Base-by-base conservation (phyloP, 805 yeast species). In the Kodamaea kakaduensis region DNA sequence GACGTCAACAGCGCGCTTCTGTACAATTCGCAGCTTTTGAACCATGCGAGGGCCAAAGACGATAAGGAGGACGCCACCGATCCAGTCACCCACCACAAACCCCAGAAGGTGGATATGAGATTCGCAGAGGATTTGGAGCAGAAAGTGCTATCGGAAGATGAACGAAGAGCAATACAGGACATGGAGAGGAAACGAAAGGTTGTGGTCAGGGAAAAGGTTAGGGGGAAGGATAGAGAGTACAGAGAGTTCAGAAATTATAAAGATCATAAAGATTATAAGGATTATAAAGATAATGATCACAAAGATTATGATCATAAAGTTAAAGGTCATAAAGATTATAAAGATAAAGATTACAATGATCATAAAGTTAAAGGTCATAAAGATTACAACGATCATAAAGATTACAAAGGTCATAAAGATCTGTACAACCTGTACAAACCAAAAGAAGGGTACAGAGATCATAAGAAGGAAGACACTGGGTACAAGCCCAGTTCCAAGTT, bases 1-100 rank as follows among this genome's bases (percentile, higher is more conserved):
- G 46, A 43, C 26, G 33, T 44, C 6, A 37, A 38, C 4, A 29
- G 37, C 8, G 47, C 45, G 8, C 28, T 44, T 17, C 38, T 36
- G 30, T 29, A 31, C 8, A 28, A 43, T 4, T 34, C 38, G 8
- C 28, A 30, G 15, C 22, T 44, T 5, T 29, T 39, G 28, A 28
- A 37, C n/a, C 34, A 38, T 12, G 36, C 34, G 15, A 29, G 28
- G 27, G 36, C 31, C 17, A 34, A 31, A 4, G 38, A 34, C 9
- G 13, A 23, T 7, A 25, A 30, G 9, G 34, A 19, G 20, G 45
- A 42, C 8, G 9, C n/a, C 10, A 37, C 37, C 6, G 29, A 22
- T 10, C 18, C 25, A 9, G 31, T 18, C 10, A 31, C 34, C n/a
- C 31, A 28, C 22, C 16, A 13, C n/a, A 26, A 27, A 16, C 37